Percentiles rank a stretch among this genome's conserved stretches.
Evolutionary conservation across 805 yeast species (phyloP).

Genomic region (Grigorovia humatica): DNA sequence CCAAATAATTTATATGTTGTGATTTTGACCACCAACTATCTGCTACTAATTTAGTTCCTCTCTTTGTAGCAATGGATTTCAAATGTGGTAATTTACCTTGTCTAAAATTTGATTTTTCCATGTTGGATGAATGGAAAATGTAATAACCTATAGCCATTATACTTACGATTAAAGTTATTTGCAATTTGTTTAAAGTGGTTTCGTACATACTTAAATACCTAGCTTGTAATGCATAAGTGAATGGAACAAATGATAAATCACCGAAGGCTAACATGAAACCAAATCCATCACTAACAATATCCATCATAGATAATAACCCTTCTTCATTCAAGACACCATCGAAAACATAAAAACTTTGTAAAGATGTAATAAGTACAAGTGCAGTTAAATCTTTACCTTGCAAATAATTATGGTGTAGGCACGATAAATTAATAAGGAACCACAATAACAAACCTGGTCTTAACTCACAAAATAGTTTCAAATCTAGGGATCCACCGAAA

Average conservation of each 20-base stretch:
- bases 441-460: slow-evolving; percentile 90
- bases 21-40: slow-evolving; percentile 96
- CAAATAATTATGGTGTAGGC: slow-evolving; percentile 72
- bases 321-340: slow-evolving; percentile 91
- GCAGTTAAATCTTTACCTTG: slow-evolving; percentile 60
- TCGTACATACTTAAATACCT: slow-evolving; percentile 65
- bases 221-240: slow-evolving; percentile 79
- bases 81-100: slow-evolving; percentile 63
- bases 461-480: slow-evolving; percentile 85
- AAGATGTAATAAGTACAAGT: slow-evolving; percentile 49
- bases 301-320: slow-evolving; percentile 90
- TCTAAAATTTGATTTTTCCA: slow-evolving; percentile 76
- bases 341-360: slow-evolving; percentile 75
- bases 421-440: slow-evolving; percentile 66
- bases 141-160: slow-evolving; percentile 58
- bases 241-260: slow-evolving; percentile 86
- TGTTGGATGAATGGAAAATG: slow-evolving; percentile 76
- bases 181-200: slow-evolving; percentile 27
- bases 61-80: slow-evolving; percentile 57
- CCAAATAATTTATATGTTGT: slow-evolving; percentile 90
- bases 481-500: slow-evolving; percentile 64
- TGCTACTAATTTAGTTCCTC: slow-evolving; percentile 69
- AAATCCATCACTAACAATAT: slow-evolving; percentile 90
- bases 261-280: slow-evolving; percentile 96
- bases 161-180: slow-evolving; percentile 30